Percentiles rank a stretch among this genome's conserved stretches.
Conservation (phyloP, 495 filamentous ascomycete genomes). For the Amniculicola lignicola region DNA sequence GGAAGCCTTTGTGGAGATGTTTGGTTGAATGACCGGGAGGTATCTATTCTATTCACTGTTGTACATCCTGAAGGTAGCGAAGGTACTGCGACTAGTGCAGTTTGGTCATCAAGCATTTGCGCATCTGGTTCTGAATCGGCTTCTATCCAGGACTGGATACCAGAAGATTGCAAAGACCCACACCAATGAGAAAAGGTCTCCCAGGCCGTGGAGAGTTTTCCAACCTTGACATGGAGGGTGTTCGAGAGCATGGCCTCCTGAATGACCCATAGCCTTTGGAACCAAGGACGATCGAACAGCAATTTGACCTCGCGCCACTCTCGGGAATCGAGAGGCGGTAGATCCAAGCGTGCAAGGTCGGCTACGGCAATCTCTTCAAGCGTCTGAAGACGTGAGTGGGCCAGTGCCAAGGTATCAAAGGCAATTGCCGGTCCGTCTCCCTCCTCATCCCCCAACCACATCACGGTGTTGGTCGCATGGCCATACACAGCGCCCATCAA, state of each 20-base stretch:
- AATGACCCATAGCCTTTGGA: background rate
- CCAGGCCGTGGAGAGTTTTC: background rate
- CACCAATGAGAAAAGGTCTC: background rate
- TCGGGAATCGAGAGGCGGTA: background rate
- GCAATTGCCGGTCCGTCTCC: no score
- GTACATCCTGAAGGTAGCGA: no score
- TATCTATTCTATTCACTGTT: background rate
- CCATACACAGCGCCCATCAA: slow-evolving; percentile 8
- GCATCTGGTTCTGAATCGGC: background rate
- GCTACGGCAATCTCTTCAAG: background rate
- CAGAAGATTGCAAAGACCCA: background rate
- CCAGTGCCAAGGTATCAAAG: background rate
- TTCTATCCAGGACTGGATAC: background rate
- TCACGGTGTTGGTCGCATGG: background rate
- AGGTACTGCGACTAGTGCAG: no score
- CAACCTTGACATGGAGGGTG: background rate
- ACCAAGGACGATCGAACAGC: background rate
- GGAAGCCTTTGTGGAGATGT: background rate
- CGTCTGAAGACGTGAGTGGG: background rate
- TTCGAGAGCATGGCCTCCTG: background rate
- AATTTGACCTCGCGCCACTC: background rate
- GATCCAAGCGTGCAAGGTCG: background rate
- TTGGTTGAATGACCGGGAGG: background rate
- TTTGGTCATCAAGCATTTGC: background rate
- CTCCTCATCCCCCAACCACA: slow-evolving; percentile 2